Conservation (phyloP, 2,329 filamentous ascomycete species). For the Ilyonectria sp. region DNA sequence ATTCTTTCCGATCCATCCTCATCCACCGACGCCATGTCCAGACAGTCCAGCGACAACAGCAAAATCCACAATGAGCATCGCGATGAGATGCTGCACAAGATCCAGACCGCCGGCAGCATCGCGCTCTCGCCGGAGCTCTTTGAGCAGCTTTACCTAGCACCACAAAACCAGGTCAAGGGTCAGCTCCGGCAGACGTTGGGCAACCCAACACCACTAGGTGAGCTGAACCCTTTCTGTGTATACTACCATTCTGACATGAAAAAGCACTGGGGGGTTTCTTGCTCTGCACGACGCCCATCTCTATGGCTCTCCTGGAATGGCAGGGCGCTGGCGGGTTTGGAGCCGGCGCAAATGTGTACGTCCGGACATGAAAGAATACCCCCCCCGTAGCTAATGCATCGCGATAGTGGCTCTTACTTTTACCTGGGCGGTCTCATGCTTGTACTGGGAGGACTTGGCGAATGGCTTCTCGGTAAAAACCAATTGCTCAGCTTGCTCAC, state of each 20-base stretch:
- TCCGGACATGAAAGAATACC: neutral
- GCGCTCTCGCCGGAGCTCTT: conserved; percentile 66
- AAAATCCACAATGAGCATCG: conserved; percentile 32
- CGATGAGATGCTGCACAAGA: conserved; percentile 41
- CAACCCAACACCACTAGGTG: conserved; percentile 65
- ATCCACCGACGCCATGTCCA: conserved; percentile 19
- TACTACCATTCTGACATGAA: neutral
- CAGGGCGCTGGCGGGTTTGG: conserved; percentile 50
- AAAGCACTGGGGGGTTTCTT: conserved; percentile 51
- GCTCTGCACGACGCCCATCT: conserved; percentile 49
- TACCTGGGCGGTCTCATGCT: conserved; percentile 64
- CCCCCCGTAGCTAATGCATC: neutral
- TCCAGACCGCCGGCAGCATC: conserved; percentile 57
- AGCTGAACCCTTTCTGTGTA: neutral
- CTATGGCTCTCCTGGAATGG: conserved; percentile 50
- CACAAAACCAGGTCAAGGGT: conserved; percentile 61
- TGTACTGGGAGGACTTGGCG: conserved; percentile 62
- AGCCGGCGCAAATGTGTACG: conserved; percentile 51
- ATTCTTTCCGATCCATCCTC: neutral
- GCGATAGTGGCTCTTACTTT: conserved; percentile 54
- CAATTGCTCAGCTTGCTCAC: neutral
- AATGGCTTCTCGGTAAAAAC: conserved; percentile 61
- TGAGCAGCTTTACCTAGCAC: conserved; percentile 67
- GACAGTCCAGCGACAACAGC: conserved; percentile 27
- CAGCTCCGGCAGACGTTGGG: conserved; percentile 65